These are phyloP conservation scores for Spergularia bocconei DNA, from an alignment of 148 eudicot genomes.

Conservation along the genomic window DNA sequence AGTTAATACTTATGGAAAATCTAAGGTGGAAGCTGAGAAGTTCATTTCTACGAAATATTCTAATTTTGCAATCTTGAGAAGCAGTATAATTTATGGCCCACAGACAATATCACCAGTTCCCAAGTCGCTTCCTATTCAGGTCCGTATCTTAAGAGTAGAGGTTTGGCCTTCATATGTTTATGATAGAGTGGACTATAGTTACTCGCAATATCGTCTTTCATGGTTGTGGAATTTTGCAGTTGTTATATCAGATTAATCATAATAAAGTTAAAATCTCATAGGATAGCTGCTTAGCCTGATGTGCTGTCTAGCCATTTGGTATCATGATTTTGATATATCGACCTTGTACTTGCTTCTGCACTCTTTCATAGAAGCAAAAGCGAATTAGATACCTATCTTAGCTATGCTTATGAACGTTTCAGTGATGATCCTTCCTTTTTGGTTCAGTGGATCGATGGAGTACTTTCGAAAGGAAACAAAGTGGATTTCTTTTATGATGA, in stretches of 20 bases:
- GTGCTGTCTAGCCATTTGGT: no score
- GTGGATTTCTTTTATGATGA: conserved; percentile 76
- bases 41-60: conserved; percentile 53
- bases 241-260: background rate
- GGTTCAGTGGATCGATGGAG: conserved; percentile 81
- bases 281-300: no score
- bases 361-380: background rate
- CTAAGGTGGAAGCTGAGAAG: conserved; percentile 82
- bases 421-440: conserved; percentile 3
- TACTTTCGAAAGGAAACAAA: conserved; percentile 62
- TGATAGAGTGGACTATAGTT: background rate
- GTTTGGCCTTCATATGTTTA: conserved; percentile 10
- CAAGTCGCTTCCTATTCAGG: conserved; percentile 96
- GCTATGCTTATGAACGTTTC: background rate
- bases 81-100: conserved; percentile 92
- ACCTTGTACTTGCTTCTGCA: background rate
- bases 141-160: conserved; percentile 18
- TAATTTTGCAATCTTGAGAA: conserved; percentile 82
- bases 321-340: no score
- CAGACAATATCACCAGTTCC: conserved; percentile 77
- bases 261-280: background rate
- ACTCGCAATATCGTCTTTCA: background rate
- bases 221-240: background rate
- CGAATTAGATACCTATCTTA: background rate
- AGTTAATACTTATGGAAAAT: conserved; percentile 78